Base-by-base conservation (phyloP, 345 rosid species). In the Citrus glauca region DNA sequence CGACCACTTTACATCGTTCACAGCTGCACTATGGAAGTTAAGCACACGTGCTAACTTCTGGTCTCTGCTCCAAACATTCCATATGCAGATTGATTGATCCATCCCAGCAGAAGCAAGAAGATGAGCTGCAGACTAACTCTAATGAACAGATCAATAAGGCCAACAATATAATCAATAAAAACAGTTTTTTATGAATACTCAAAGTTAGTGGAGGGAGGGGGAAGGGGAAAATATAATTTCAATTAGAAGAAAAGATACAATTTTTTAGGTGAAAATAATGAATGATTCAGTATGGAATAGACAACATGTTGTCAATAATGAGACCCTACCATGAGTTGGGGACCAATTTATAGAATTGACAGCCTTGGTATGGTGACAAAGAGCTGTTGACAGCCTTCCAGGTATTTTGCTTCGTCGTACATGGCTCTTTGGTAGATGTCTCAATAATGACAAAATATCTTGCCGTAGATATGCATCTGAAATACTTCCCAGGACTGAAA, bases 81-180 rank as follows among this genome's bases (percentile, higher is more conserved):
- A 94, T 77, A 91, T 82, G 82, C 85, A 85, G 79, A 85, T 83
- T 63, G 87, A 78, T 63, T 86, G 91, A 86, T 94, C 97, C 79
- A 92, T 85, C 60, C 97, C 97, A 78, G 93, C 93, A 78, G 97
- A 94, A 81, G 97, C 97, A 84, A 94, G 97, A 82, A 94, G 97
- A 81, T 92, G 94, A 88, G 88, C 97, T 91, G 95, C 82, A 88
- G 48, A 89, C 87, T 60, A 86, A 81, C 80, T 85, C 85, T 74
- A 79, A 83, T 83, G 81, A 87, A 88, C 85, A 85, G 77, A 81
- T 87, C 82, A 87, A 85, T 81, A 80, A 82, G 84, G 77, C 76
- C 56, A 83, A 74, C 1, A 30, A 75, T 6, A 84, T 20, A 50
- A 30, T 40, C 45, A 76, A 74, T 14, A 71, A 13, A 24, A 50